Base-by-base conservation (phyloP, 1,284 basidiomycete genomes). In the Trichosporon sp. region DNA sequence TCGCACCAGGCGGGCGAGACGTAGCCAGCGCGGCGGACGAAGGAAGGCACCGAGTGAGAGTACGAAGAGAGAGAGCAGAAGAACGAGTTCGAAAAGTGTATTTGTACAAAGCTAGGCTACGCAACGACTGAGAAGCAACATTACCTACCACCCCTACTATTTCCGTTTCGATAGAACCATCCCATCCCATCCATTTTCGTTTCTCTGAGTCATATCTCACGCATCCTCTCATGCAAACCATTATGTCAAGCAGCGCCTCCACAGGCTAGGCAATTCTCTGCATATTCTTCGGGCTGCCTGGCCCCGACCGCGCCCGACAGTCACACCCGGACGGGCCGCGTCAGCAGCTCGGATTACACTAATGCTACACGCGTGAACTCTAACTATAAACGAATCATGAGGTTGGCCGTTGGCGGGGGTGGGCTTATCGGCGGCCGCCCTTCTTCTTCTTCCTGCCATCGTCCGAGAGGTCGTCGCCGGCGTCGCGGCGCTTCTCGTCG, bases 391-490 rank as follows among this genome's bases (percentile, higher is more conserved):
- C 56, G 27, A 8, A 51, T 51, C 56, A 58, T 53, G 51, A 42
- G 38, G 15, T 18, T 42, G 11, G 38, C 38, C 15, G 15, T 18
- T 42, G 38, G 15, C 2, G 2, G 15, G 35, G 35, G 6, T 38
- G 13, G 13, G 12, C 35, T 60, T 70, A 72, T 44, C 72, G 47
- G 27, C 72, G 67, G 18, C 66, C 69, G 65, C 75, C 78, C 74
- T 78, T 78, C 75, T 77, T 80, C 72, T 77, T 77, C 69, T 72
- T 73, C 38, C 67, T 67, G 60, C 71, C 79, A 67, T 80, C 79
- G 69, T 78, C 77, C 1, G 77, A 78, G 11, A 73, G 69, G 65
- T 78, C 77, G 11, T 76, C 76, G 32, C 72, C 74, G 0, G 51
- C 69, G 3, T 69, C 67, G n/a, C 72, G 69, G 27, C 74, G 72